These are phyloP conservation scores for Suillus sp. DNA, from an alignment of 768 basidiomycete species.

Conservation along the genomic window DNA sequence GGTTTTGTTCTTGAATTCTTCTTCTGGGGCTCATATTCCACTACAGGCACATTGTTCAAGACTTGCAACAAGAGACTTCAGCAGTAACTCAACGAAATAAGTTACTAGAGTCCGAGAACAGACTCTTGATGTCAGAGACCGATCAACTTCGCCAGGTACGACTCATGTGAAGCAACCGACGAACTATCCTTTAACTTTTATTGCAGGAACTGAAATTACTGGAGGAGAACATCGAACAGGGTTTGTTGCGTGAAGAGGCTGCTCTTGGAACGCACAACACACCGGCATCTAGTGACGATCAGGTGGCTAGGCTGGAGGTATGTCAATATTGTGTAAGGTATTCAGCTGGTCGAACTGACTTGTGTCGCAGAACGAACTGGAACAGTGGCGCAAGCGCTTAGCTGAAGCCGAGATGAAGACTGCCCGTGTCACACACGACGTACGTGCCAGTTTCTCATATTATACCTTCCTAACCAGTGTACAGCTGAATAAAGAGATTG, in stretches of 20 bases:
- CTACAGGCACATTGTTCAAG: constrained; percentile 80
- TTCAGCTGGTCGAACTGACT: constrained; percentile 1
- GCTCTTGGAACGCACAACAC: constrained; percentile 28
- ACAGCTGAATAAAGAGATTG: constrained; percentile 89
- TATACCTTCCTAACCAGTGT: constrained; percentile 7
- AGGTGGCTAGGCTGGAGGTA: constrained; percentile 57
- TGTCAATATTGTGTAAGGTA: constrained; percentile 16
- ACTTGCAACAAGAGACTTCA: constrained; percentile 81
- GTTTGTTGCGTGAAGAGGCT: constrained; percentile 53
- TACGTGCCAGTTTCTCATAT: constrained; percentile 35
- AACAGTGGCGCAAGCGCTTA: constrained; percentile 69
- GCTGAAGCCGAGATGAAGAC: constrained; percentile 76
- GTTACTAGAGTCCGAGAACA: constrained; percentile 77
- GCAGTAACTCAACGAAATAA: constrained; percentile 63
- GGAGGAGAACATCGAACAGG: constrained; percentile 73
- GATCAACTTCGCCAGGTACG: constrained; percentile 74
- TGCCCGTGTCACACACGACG: constrained; percentile 68
- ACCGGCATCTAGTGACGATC: constrained; percentile 35
- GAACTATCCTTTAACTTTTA: not conserved
- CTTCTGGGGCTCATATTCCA: constrained; percentile 8
- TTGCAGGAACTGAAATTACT: constrained; percentile 71
- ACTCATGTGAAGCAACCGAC: not conserved
- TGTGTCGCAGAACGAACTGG: constrained; percentile 55
- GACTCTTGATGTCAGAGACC: constrained; percentile 52
- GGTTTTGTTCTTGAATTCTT: constrained; percentile 2